Evolutionary conservation across 1,284 basidiomycete genomes (phyloP), one percentile per base, ranked within the genome.

Genomic region (Filobasidium uniguttulatum): DNA sequence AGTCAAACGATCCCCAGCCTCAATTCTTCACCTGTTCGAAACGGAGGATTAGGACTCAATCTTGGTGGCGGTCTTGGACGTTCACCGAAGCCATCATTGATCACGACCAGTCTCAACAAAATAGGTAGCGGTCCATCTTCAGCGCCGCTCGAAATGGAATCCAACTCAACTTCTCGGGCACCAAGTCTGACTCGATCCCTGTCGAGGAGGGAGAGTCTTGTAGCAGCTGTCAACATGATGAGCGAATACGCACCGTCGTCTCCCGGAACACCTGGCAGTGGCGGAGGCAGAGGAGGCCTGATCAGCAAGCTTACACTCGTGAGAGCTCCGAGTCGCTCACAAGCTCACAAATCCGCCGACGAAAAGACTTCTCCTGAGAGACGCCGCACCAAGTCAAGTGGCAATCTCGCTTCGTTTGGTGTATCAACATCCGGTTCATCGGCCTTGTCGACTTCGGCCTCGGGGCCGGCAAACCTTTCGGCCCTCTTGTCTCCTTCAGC

Each of bases 221-320:
- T 59, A 29, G 60, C 56, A 14, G 53, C 33, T 9, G 14, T 34
- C 10, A 35, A 34, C 2, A 28, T 36, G 15, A 9, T 52, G 9
- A 15, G 19, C n/a, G 51, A 46, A 15, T 29, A 37, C 28, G 19
- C 12, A 8, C 8, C 36, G 8, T 8, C 8, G 36, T 10, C 36
- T 19, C 36, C 36, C 22, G 26, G 15, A 30, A 34, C 28, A 29
- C 44, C 12, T 14, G n/a, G 10, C n/a, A 34, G 17, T 25, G 31
- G 30, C 9, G 37, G 17, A 12, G 45, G 17, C 9, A 35, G 28
- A 1, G 45, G 46, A 2, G 54, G 55, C 9, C 35, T 61, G 30
- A 62, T 66, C 37, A 66, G 63, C 14, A 55, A 62, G 9, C 50
- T 69, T 45, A 64, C 63, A 20, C 53, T 69, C 46, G 66, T 69